Evolutionary conservation across 768 basidiomycete genomes (phyloP).

Genomic region (Suillus weaverae): DNA sequence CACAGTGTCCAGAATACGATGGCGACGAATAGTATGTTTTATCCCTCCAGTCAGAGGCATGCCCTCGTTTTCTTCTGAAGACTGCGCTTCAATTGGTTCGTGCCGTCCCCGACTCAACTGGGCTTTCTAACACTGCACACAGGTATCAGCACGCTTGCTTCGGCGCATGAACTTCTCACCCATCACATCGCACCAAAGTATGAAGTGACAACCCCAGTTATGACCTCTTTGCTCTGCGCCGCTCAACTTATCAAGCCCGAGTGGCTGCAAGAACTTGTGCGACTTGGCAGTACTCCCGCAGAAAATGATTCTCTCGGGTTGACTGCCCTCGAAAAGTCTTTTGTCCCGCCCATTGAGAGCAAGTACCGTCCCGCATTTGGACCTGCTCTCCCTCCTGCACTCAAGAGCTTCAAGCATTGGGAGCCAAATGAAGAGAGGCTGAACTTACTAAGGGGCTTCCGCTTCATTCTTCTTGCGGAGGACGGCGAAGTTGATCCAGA

Average conservation of each 20-base stretch:
- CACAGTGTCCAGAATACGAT: constrained; percentile 41
- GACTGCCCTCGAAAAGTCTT: constrained; percentile 49
- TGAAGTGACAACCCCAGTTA: constrained; percentile 47
- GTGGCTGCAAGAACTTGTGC: constrained; percentile 65
- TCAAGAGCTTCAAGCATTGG: constrained; percentile 61
- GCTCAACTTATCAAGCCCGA: constrained; percentile 62
- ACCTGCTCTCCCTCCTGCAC: constrained; percentile 43
- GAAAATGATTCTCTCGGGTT: constrained; percentile 34
- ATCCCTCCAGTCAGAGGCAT: constrained; percentile 38
- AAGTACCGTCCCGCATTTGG: constrained; percentile 64
- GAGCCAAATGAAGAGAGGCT: constrained; percentile 65
- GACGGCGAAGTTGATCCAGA: constrained; percentile 48
- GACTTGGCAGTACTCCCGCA: constrained; percentile 42
- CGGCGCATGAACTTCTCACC: constrained; percentile 48
- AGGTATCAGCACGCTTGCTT: constrained; percentile 60
- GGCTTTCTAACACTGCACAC: constrained; percentile 2
- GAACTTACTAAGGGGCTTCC: constrained; percentile 49
- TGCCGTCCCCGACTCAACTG: not conserved
- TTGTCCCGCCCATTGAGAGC: constrained; percentile 47
- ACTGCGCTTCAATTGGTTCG: constrained; percentile 58
- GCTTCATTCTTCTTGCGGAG: constrained; percentile 65
- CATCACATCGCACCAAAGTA: constrained; percentile 63
- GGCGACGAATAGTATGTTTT: constrained; percentile 54
- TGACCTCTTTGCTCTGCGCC: constrained; percentile 58
- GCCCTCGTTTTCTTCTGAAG: constrained; percentile 37